These are phyloP conservation scores for Zopfochytrium polystomum DNA, from an alignment of 371 early-diverging fungal genomes.

Conservation along the genomic window DNA sequence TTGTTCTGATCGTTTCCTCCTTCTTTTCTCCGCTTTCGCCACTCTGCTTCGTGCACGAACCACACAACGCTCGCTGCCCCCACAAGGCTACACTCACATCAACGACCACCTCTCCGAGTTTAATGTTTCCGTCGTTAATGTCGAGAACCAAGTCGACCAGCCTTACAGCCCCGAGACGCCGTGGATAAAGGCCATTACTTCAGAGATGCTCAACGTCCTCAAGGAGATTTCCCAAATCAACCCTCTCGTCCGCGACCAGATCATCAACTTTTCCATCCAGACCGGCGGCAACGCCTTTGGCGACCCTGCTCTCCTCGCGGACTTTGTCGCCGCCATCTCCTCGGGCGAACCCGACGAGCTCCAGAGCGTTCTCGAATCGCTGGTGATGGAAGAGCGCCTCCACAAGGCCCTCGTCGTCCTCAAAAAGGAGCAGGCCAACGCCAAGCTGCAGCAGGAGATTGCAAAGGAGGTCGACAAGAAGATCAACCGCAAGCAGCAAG, in stretches of 20 bases:
- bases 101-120: slow-evolving; percentile 41
- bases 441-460: slow-evolving; percentile 93
- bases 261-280: slow-evolving; percentile 92
- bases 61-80: not conserved
- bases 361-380: slow-evolving; percentile 84
- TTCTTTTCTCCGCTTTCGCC: too few relatives aligned
- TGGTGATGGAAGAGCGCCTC: slow-evolving; percentile 85
- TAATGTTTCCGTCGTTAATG: slow-evolving; percentile 74
- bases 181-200: slow-evolving; percentile 87
- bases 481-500: slow-evolving; percentile 92
- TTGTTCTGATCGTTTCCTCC: too few relatives aligned
- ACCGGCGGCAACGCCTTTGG: slow-evolving; percentile 93
- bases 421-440: slow-evolving; percentile 95
- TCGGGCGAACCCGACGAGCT: slow-evolving; percentile 82
- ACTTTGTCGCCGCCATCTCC: slow-evolving; percentile 94
- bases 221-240: slow-evolving; percentile 92
- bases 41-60: too few relatives aligned
- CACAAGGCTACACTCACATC: slow-evolving; percentile 29
- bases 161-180: slow-evolving; percentile 80
- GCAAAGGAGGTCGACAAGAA: slow-evolving; percentile 94
- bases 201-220: slow-evolving; percentile 91
- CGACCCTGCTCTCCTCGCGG: slow-evolving; percentile 90
- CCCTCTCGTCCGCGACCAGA: slow-evolving; percentile 94
- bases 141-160: slow-evolving; percentile 80
- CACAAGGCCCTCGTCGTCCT: slow-evolving; percentile 86